Conservation (phyloP, 495 filamentous ascomycete species). For the Aspergillus campestris region DNA sequence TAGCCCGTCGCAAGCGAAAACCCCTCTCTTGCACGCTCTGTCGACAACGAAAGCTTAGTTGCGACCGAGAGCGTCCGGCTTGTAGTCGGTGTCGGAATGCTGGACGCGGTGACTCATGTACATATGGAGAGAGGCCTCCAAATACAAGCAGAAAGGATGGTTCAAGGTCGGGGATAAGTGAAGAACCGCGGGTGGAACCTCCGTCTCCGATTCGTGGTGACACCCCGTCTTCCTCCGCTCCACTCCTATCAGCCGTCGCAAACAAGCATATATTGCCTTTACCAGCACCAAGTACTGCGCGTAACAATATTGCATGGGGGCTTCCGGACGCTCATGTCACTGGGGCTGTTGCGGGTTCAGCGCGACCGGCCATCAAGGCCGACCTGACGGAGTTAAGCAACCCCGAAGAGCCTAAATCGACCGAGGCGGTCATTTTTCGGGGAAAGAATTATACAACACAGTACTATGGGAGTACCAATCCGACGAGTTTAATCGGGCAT, state of each 20-base stretch:
- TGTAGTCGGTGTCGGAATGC: slow-evolving; percentile 26
- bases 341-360: neutral
- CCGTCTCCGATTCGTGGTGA: too few species aligned
- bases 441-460: slow-evolving; percentile 35
- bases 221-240: too few species aligned
- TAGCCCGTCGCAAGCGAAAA: slow-evolving; percentile 8
- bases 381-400: slow-evolving; percentile 9
- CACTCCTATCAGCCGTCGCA: too few species aligned
- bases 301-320: too few species aligned
- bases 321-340: neutral
- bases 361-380: neutral
- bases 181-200: neutral
- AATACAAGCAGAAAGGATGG: too few species aligned
- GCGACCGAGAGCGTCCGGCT: slow-evolving; percentile 24
- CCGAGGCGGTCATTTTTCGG: slow-evolving; percentile 27
- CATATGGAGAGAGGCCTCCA: slow-evolving; percentile 8
- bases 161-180: too few species aligned
- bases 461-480: slow-evolving; percentile 35
- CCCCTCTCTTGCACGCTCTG: slow-evolving; percentile 27
- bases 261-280: too few species aligned
- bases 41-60: slow-evolving; percentile 27
- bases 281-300: too few species aligned
- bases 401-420: neutral
- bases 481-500: slow-evolving; percentile 26
- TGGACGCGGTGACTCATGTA: slow-evolving; percentile 14